Evolutionary conservation across 192 early-diverging fungal genomes (phyloP).

Genomic region (Podila minutissima): DNA sequence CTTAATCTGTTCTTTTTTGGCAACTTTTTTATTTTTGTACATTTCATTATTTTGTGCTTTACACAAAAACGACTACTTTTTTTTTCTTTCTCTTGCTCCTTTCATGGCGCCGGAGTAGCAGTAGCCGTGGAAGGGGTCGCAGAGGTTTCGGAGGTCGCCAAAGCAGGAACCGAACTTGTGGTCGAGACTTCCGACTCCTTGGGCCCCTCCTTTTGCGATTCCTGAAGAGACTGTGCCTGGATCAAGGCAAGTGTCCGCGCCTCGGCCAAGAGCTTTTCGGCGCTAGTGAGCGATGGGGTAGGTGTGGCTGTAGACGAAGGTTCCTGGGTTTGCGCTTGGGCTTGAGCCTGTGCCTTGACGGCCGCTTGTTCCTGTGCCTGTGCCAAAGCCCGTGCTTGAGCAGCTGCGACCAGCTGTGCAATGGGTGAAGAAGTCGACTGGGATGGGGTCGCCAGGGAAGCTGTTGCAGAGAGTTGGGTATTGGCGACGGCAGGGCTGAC

Average conservation of each 20-base stretch:
- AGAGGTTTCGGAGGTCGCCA: neutral
- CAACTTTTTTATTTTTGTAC: neutral
- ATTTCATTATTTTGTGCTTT: too few species aligned
- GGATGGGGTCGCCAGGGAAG: neutral
- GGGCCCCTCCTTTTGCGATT: neutral
- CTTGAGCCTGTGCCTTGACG: neutral
- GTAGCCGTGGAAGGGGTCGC: neutral
- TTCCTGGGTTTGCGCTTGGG: neutral
- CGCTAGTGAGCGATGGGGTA: neutral
- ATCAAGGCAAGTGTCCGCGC: neutral
- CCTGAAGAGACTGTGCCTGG: neutral
- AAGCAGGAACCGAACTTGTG: neutral
- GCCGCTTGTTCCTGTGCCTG: neutral
- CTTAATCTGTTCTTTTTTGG: neutral
- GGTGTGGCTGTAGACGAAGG: neutral
- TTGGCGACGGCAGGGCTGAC: neutral
- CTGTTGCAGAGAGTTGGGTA: slow-evolving; percentile 1
- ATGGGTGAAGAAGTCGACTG: slow-evolving; percentile 22
- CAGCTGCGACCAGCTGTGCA: slow-evolving; percentile 44
- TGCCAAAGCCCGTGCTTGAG: slow-evolving; percentile 19
- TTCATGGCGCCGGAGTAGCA: too few species aligned
- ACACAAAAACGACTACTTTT: too few species aligned
- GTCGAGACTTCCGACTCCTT: neutral
- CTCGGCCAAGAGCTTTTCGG: neutral
- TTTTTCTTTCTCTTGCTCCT: too few species aligned